phyloP scores from a whole-genome alignment of 176 grass and related monocot species.

The Avena atlantica region DNA sequence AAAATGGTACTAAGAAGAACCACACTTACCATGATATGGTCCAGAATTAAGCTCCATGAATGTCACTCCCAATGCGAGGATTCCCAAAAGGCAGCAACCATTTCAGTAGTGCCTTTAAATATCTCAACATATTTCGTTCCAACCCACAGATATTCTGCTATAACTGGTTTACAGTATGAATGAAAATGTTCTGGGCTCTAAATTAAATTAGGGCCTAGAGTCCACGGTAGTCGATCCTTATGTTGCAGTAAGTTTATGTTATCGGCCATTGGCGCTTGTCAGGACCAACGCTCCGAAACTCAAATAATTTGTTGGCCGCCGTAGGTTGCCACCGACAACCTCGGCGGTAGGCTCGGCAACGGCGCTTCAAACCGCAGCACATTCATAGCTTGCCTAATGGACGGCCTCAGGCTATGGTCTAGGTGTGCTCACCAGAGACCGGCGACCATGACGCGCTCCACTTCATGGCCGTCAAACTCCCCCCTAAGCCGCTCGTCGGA shows the following conservation, averaged over 20 bases:
- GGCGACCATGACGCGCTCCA: constrained; percentile 30
- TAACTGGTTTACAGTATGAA: neutral
- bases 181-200: neutral
- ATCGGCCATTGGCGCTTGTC: neutral
- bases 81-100: too few species aligned
- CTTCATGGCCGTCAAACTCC: neutral
- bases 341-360: neutral
- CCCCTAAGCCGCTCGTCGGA: constrained; percentile 24
- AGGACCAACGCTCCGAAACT: neutral
- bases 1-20: too few species aligned
- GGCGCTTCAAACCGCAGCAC: constrained; percentile 29
- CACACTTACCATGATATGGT: too few species aligned
- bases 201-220: neutral
- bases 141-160: neutral
- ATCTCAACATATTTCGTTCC: too few species aligned
- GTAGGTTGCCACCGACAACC: constrained; percentile 9
- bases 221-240: neutral
- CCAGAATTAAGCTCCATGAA: too few species aligned
- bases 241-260: neutral
- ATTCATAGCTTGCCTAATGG: constrained; percentile 42
- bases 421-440: constrained; percentile 59
- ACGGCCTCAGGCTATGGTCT: neutral
- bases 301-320: neutral
- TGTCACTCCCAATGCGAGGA: too few species aligned
- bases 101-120: too few species aligned